Base-by-base conservation (phyloP, 805 yeast genomes). In the Dipodascopsis uninucleata region DNA sequence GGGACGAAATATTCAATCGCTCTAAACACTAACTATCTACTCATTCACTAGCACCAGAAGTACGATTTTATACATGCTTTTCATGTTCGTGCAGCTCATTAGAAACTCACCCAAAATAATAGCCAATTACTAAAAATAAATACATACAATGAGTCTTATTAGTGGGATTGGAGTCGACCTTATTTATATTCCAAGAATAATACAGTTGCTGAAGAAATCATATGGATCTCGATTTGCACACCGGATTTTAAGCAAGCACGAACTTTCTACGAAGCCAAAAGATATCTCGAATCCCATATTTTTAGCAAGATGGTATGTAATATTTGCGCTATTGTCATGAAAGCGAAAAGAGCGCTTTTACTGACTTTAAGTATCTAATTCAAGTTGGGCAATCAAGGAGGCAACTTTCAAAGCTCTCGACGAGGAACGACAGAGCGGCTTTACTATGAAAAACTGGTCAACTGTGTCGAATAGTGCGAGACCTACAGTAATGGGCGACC, bases 311-410 rank as follows among this genome's bases (percentile, higher is more conserved):
- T 49, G 54, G 54, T 49, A 25, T 31, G 20, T 22, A n/a, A 2
- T 16, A 3, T 8, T 22, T 9, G 21, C 12, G 18, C 10, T 17
- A 10, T 29, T 14, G 14, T 14, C 18, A 2, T 8, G 24, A 36
- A n/a, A 25, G n/a, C n/a, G n/a, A n/a, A n/a, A n/a, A n/a, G n/a
- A n/a, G n/a, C n/a, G n/a, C n/a, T n/a, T n/a, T n/a, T 8, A 31
- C 35, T 44, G 29, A 40, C 28, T 17, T 39, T 23, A 28, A 24
- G 22, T 21, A 25, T n/a, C n/a, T 20, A 16, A 12, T 16, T 18
- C 17, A n/a, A 46, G 56, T 16, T 53, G 57, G 57, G 41, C 55
- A 5, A 31, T 47, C 18, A 53, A 53, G 32, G 57, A 53, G 31
- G 52, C 56, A 2, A 21, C 45, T 21, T 53, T 26, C 45, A 53